These are phyloP conservation scores for Umbelopsis sp. DNA, from an alignment of 371 early-diverging fungal species.

Conservation along the genomic window DNA sequence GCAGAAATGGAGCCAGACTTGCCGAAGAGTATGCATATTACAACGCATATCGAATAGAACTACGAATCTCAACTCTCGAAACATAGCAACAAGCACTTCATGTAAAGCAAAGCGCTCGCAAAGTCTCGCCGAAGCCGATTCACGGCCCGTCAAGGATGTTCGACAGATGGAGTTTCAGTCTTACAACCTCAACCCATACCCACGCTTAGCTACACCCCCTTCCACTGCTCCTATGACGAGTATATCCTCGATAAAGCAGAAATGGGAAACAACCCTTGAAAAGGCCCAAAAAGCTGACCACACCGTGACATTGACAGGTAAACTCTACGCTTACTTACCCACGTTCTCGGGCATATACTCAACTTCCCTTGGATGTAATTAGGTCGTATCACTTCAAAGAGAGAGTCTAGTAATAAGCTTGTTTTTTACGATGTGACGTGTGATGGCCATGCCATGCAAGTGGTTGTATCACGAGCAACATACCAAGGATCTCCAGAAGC, in stretches of 20 bases:
- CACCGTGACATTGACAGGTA: conserved; percentile 19
- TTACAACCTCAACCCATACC: conserved; percentile 31
- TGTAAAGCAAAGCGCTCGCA: conserved; percentile 2
- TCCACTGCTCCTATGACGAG: conserved; percentile 17
- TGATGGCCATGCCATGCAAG: conserved; percentile 66
- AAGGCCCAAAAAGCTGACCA: conserved; percentile 42
- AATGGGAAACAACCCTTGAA: conserved; percentile 23
- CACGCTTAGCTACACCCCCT: conserved; percentile 28
- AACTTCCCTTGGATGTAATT: conserved; percentile 36
- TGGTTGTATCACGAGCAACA: conserved; percentile 63
- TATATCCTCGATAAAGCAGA: conserved; percentile 26
- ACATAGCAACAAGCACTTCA: neutral
- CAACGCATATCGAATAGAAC: neutral
- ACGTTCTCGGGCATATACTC: neutral
- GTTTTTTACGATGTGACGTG: conserved; percentile 75
- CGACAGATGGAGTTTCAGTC: conserved; percentile 25
- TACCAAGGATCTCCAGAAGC: conserved; percentile 42
- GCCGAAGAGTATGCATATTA: neutral
- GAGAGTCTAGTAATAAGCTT: conserved; percentile 75
- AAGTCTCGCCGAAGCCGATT: conserved; percentile 27
- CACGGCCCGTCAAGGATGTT: conserved; percentile 29
- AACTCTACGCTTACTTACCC: neutral
- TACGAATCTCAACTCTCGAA: neutral
- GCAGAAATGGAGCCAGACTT: neutral
- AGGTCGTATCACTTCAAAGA: conserved; percentile 67